A percentile compares a stretch with the other conserved stretches of the same genome.
Conservation (phyloP, 164 flowering plant species). For the Stephania japonica region DNA sequence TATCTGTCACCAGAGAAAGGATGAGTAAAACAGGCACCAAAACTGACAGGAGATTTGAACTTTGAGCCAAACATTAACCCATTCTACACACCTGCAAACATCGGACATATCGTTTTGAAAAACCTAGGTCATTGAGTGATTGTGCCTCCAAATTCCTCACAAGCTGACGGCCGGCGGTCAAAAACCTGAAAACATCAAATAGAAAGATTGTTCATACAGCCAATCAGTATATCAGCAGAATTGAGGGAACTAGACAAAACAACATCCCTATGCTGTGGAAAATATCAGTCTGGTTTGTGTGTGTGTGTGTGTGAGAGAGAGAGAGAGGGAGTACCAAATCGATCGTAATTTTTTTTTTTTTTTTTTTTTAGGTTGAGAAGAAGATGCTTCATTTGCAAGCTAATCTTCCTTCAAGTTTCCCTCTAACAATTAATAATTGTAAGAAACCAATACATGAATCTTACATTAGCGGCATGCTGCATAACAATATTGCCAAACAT, state of each 20-base stretch:
- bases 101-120: slow-evolving; percentile 92
- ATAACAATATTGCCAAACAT: no score
- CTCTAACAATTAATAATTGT: no score
- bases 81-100: slow-evolving; percentile 70
- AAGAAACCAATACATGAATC: no score
- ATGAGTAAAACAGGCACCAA: background rate
- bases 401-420: no score
- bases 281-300: background rate
- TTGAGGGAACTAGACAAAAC: no score
- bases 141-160: slow-evolving; percentile 76
- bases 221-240: background rate
- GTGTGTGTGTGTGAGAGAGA: no score
- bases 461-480: no score
- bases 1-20: slow-evolving; percentile 44
- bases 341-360: no score
- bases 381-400: no score
- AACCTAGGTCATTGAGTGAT: slow-evolving; percentile 89
- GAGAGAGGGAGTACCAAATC: no score
- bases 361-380: no score
- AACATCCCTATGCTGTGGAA: background rate
- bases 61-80: background rate
- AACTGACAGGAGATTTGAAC: background rate
- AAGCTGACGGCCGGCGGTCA: slow-evolving; percentile 84
- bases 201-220: background rate
- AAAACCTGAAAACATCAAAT: slow-evolving; percentile 44